phyloP scores from a whole-genome alignment of 768 basidiomycete species.

The Bullera alba region DNA sequence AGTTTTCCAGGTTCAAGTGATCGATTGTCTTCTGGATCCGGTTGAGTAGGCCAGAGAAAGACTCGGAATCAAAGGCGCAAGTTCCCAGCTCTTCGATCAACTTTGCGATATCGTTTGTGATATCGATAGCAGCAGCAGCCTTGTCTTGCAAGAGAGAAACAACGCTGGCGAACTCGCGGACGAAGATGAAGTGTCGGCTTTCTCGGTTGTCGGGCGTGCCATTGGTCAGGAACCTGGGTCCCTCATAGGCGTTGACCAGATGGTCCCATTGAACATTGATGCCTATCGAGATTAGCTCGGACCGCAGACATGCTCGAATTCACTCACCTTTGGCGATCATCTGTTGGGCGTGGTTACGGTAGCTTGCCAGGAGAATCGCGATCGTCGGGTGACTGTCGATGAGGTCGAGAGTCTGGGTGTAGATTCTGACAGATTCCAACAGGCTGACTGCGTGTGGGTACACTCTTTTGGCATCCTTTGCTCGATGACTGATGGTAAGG shows the following conservation, averaged over 20 bases:
- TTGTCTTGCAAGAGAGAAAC: slow-evolving; percentile 95
- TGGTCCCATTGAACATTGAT: slow-evolving; percentile 96
- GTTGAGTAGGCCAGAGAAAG: slow-evolving; percentile 68
- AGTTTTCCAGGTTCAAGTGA: slow-evolving; percentile 89
- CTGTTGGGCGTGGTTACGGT: slow-evolving; percentile 82
- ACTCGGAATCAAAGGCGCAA: slow-evolving; percentile 75
- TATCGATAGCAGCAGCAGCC: slow-evolving; percentile 84
- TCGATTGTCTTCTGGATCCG: slow-evolving; percentile 86
- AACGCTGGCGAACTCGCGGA: slow-evolving; percentile 87
- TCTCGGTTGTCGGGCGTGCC: slow-evolving; percentile 65
- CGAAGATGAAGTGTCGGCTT: slow-evolving; percentile 84
- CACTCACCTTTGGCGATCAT: slow-evolving; percentile 79
- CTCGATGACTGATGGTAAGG: slow-evolving; percentile 89
- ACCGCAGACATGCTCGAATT: too few relatives aligned
- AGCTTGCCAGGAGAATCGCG: slow-evolving; percentile 89
- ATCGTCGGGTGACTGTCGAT: slow-evolving; percentile 86
- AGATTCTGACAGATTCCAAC: slow-evolving; percentile 99
- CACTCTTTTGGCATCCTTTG: slow-evolving; percentile 96
- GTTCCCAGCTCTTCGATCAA: slow-evolving; percentile 80
- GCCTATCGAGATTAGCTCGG: too few relatives aligned
- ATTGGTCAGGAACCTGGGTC: slow-evolving; percentile 61
- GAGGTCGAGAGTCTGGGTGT: slow-evolving; percentile 87
- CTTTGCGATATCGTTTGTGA: slow-evolving; percentile 75
- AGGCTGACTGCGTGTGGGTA: slow-evolving; percentile 86
- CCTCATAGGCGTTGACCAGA: slow-evolving; percentile 90